Percentiles rank a stretch among this genome's conserved stretches.
Evolutionary conservation across 2,329 filamentous ascomycete species (phyloP).

Genomic region (Claviceps lovelessii): DNA sequence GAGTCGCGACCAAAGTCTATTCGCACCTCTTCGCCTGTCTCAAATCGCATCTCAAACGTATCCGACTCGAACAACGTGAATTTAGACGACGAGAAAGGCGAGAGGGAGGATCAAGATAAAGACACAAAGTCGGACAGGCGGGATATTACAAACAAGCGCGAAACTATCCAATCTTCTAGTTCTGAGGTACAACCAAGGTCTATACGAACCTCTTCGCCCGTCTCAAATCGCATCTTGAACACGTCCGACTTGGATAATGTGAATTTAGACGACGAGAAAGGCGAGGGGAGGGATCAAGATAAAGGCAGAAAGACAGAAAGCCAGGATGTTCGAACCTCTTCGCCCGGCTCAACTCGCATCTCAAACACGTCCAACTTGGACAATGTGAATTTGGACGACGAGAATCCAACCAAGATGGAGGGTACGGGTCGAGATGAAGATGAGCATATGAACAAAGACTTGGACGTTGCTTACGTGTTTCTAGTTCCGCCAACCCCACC

Average conservation of each 20-base stretch:
- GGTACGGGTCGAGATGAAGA: slow-evolving; percentile 14
- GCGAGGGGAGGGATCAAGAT: slow-evolving; percentile 1
- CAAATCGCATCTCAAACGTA: slow-evolving; percentile 31
- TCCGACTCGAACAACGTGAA: slow-evolving; percentile 34
- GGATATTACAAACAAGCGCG: slow-evolving; percentile 6
- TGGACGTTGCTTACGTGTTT: slow-evolving; percentile 8
- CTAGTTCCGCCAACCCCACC: slow-evolving; percentile 19
- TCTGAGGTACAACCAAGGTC: slow-evolving; percentile 9
- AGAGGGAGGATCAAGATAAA: slow-evolving; percentile 2
- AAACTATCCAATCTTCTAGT: slow-evolving; percentile 7
- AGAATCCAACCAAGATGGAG: slow-evolving; percentile 22
- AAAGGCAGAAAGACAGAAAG: slow-evolving; percentile 7
- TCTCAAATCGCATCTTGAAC: slow-evolving; percentile 31
- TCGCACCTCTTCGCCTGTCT: slow-evolving; percentile 24
- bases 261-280: neutral
- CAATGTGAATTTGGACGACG: slow-evolving; percentile 55
- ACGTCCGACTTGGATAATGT: slow-evolving; percentile 36
- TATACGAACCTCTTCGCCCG: slow-evolving; percentile 23
- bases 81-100: neutral
- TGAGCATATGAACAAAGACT: neutral
- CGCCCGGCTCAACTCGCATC: slow-evolving; percentile 27
- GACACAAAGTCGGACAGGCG: slow-evolving; percentile 7
- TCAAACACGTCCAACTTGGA: slow-evolving; percentile 36
- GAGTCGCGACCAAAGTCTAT: slow-evolving; percentile 10
- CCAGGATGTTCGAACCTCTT: slow-evolving; percentile 18